Percentiles rank a stretch among this genome's conserved stretches.
phyloP scores from a whole-genome alignment of 108 stramenopile genomes.

The Pseudonitzschia multistriata region DNA sequence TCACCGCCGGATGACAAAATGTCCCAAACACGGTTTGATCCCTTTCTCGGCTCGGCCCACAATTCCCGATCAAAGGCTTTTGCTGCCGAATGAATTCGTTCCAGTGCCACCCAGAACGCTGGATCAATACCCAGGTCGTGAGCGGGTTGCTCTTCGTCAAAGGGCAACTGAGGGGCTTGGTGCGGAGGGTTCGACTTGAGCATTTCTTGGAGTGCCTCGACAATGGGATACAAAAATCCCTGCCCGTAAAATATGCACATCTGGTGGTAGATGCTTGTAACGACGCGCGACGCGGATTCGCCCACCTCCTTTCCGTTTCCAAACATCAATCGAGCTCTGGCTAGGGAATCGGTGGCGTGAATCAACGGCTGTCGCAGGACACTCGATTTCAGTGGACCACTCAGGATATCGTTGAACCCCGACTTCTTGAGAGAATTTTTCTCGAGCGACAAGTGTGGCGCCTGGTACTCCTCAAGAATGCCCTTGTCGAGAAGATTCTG shows the following conservation, averaged over 20 bases:
- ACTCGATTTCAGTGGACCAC: conserved; percentile 72
- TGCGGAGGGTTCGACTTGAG: conserved; percentile 57
- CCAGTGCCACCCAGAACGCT: conserved; percentile 79
- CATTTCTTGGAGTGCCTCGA: conserved; percentile 68
- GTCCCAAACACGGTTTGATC: conserved; percentile 80
- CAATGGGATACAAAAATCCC: conserved; percentile 76
- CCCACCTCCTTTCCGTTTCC: conserved; percentile 59
- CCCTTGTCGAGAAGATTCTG: conserved; percentile 42
- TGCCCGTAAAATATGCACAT: conserved; percentile 83
- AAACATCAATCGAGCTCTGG: conserved; percentile 86
- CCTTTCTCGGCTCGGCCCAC: conserved; percentile 80
- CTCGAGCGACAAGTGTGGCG: conserved; percentile 68
- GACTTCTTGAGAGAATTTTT: conserved; percentile 55
- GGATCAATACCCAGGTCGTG: conserved; percentile 79
- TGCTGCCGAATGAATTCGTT: conserved; percentile 80
- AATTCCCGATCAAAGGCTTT: conserved; percentile 85
- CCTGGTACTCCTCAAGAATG: conserved; percentile 63
- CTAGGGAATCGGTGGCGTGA: conserved; percentile 81
- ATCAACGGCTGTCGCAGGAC: conserved; percentile 82
- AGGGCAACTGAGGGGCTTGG: conserved; percentile 71
- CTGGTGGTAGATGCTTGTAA: conserved; percentile 75
- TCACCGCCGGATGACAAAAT: conserved; percentile 58
- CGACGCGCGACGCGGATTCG: conserved; percentile 77
- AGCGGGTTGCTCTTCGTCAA: conserved; percentile 75
- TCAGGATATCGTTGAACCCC: conserved; percentile 64